Conservation (phyloP, 306 rosid species). For the Delonix regia region DNA sequence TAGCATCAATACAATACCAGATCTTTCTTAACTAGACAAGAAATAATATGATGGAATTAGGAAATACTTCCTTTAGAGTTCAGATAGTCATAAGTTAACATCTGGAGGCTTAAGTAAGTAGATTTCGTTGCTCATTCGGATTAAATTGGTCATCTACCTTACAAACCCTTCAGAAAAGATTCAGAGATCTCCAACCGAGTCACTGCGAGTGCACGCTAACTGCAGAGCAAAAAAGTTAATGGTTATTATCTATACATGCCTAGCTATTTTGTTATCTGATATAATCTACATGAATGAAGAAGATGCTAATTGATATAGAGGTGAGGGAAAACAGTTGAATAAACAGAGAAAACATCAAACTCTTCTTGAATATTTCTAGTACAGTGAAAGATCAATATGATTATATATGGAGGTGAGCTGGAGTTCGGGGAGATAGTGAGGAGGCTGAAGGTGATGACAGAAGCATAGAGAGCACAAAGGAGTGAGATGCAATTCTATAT, state of each 20-base stretch:
- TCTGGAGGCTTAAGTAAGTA: background rate
- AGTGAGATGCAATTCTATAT: conserved; percentile 40
- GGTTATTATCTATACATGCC: background rate
- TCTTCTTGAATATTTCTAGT: background rate
- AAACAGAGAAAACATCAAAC: background rate
- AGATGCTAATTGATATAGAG: background rate
- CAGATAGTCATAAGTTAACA: background rate
- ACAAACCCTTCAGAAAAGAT: background rate
- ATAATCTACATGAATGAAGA: background rate
- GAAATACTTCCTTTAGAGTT: background rate
- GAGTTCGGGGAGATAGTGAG: conserved; percentile 25
- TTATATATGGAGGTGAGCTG: background rate
- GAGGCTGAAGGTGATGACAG: conserved; percentile 56
- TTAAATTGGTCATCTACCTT: background rate
- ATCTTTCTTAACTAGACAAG: background rate
- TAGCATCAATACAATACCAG: background rate
- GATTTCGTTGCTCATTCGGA: background rate
- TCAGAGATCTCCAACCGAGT: conserved; percentile 7
- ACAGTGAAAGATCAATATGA: background rate
- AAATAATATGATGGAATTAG: background rate
- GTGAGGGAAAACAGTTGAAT: background rate
- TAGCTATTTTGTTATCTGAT: background rate
- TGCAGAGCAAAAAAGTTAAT: conserved; percentile 15
- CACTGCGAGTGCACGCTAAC: background rate
- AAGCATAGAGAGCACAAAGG: conserved; percentile 70